Base-by-base conservation (phyloP, 192 early-diverging fungal species). In the Rhizoclosmatium globosum region DNA sequence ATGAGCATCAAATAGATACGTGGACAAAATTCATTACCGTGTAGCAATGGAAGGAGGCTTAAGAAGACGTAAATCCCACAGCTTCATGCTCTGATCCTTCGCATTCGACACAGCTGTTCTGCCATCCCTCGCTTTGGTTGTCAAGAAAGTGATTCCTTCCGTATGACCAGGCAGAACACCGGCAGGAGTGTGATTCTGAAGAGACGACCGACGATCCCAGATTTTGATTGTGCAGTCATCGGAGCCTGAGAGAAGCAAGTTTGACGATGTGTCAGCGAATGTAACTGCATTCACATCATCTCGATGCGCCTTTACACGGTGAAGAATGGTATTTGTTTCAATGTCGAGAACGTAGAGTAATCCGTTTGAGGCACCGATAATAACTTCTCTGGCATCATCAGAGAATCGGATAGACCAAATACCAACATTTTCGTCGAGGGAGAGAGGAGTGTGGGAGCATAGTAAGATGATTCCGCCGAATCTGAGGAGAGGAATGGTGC, bases 71-170 rank as follows among this genome's bases (percentile, higher is more conserved):
- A 93, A 64, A 78, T 93, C 92, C 90, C 90, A 93, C 1, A 92
- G 59, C 47, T 90, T 90, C 86, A 91, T 89, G 17, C 72, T 82
- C 77, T 94, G 92, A 75, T 94, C 92, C 80, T 94, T 94, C n/a
- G 85, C 87, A 69, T 92, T 94, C 39, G 88, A 91, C 1, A 92
- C 74, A 7, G 84, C 80, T 79, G 90, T 89, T 31, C 91, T 88
- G 4, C 89, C 91, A 68, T 94, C 93, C 41, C 88, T 57, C 7
- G 13, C 89, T 45, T 90, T 89, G 2, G 90, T 84, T 0, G 89
- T 84, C 2, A 94, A 83, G 78, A 88, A 91, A 0, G 91, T 94
- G 61, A 94, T 86, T 1, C 93, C 93, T 80, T 94, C 91, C 1
- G 91, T 85, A 79, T 94, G 93, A 2, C 93, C 93, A 2, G 89